Evolutionary conservation across 225 moss, liverwort and hornwort genomes (phyloP).

Genomic region (Asterella californica): DNA sequence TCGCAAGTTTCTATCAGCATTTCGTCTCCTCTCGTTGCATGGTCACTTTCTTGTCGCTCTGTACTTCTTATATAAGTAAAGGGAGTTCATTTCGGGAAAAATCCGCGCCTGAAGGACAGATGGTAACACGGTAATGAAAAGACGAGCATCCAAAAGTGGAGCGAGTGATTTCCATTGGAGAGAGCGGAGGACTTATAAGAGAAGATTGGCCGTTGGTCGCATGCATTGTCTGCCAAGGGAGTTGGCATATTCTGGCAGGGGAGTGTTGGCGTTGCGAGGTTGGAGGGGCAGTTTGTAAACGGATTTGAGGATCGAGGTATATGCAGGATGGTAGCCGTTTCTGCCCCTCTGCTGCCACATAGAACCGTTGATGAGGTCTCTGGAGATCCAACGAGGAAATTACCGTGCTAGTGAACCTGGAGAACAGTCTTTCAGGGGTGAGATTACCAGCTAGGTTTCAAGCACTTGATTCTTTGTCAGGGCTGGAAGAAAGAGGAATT

Average conservation of each 20-base stretch:
- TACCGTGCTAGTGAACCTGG: neutral
- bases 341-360: neutral
- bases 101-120: slow-evolving; percentile 1
- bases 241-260: slow-evolving; percentile 13
- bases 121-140: neutral
- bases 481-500: neutral
- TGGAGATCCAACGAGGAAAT: neutral
- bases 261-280: slow-evolving; percentile 9
- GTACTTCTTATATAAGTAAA: neutral
- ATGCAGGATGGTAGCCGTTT: neutral
- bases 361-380: neutral
- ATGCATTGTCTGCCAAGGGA: slow-evolving; percentile 2
- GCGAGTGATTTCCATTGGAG: neutral
- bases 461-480: neutral
- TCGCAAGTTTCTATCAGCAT: neutral
- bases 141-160: neutral
- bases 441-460: slow-evolving; percentile 8
- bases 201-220: slow-evolving; percentile 10
- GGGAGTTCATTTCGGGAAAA: neutral
- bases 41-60: neutral
- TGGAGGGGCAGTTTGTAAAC: neutral
- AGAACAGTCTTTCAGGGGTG: neutral
- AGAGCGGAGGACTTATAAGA: neutral
- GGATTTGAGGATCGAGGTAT: neutral
- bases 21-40: neutral